Evolutionary conservation across 108 stramenopile genomes (phyloP).

Genomic region (Mayamaea pseudoterrestris): DNA sequence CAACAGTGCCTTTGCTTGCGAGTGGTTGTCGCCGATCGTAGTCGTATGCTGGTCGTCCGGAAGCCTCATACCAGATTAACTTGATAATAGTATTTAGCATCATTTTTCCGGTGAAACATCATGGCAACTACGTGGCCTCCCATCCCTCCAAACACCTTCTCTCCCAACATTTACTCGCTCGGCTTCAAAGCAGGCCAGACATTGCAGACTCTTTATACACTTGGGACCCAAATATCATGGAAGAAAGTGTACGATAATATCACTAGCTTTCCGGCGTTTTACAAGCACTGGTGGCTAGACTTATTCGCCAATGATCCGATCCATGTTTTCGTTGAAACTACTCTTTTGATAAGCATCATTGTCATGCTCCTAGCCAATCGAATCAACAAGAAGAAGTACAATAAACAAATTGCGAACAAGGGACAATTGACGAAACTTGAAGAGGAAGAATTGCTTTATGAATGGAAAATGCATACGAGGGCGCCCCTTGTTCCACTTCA

Average conservation of each 20-base stretch:
- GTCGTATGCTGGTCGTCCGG: no score
- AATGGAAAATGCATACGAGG: constrained; percentile 74
- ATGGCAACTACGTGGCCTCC: no score
- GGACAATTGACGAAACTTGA: constrained; percentile 38
- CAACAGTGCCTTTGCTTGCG: no score
- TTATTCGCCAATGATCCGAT: constrained; percentile 71
- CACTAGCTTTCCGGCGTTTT: constrained; percentile 31
- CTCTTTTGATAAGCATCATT: constrained; percentile 73
- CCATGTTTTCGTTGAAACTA: constrained; percentile 93
- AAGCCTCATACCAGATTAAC: no score
- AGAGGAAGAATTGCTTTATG: constrained; percentile 73
- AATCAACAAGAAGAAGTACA: constrained; percentile 45
- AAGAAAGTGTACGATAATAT: background rate
- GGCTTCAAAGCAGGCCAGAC: constrained; percentile 11
- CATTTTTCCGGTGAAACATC: no score
- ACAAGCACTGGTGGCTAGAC: constrained; percentile 75
- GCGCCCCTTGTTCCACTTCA: constrained; percentile 54
- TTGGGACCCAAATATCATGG: background rate
- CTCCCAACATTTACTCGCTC: constrained; percentile 14
- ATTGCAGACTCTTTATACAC: background rate
- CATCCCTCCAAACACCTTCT: no score
- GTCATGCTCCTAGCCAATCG: no score
- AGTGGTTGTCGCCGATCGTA: no score
- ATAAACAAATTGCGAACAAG: constrained; percentile 28
- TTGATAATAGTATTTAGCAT: no score